Base-by-base conservation (phyloP, 2,329 filamentous ascomycete species). In the Fusarium heterosporum region DNA sequence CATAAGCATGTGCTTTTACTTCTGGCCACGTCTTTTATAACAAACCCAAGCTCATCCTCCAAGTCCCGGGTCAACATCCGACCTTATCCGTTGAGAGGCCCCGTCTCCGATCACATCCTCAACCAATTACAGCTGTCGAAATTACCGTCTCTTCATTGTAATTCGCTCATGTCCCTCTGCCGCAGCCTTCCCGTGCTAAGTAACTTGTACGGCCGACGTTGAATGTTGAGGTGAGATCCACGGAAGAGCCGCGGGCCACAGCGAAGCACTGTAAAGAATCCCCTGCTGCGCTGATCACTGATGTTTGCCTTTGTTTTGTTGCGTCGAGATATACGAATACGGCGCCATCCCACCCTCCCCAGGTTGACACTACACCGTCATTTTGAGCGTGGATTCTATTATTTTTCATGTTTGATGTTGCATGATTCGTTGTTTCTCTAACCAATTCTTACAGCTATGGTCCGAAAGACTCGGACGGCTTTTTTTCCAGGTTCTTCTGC, bases 111-210 rank as follows among this genome's bases (percentile, higher is more conserved):
- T 46, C 34, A 38, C 30, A 16, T 46, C 41, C 40, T 46, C n/a
- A 48, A 30, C 74, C 75, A 77, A 77, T 77, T 48, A 63, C 22
- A 57, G 14, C 29, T 42, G 29, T 36, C 50, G 59, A 73, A 73
- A 77, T 77, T 76, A 76, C 72, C 59, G 74, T 54, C 50, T 26
- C 57, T 43, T 19, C 11, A 29, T 43, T 43, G 38, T 76, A 66
- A 77, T 76, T 76, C 64, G 74, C 49, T 55, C 22, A 22, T 34
- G 30, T 41, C 17, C 12, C 28, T 19, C 43, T 52, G 42, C 13
- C 48, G 49, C 52, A 63, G 59, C 49, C 51, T 63, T 63, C 50
- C 58, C 28, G 41, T 45, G 43, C 43, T 30, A 63, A 57, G 60
- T 63, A 42, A 48, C 19, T 56, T 43, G 58, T 61, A 55, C 58